phyloP scores from a whole-genome alignment of 257 asterid species.

The Gentiana straminea region DNA sequence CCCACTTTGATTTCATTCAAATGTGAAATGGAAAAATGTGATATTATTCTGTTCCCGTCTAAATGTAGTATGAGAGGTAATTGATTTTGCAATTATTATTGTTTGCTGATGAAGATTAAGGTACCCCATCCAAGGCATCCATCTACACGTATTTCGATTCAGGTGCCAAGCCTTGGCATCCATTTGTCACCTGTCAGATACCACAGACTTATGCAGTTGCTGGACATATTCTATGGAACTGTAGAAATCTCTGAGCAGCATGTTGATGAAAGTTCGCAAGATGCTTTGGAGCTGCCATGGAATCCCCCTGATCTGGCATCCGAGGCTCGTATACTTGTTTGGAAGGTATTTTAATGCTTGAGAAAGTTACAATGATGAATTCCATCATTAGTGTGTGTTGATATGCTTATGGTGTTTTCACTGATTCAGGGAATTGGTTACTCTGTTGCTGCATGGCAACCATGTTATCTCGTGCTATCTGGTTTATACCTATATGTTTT shows the following conservation, averaged over 20 bases:
- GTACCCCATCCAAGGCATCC: slow-evolving; percentile 80
- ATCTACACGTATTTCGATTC: slow-evolving; percentile 72
- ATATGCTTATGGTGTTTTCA: slow-evolving; percentile 10
- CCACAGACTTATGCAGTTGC: slow-evolving; percentile 59
- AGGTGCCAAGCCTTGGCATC: slow-evolving; percentile 88
- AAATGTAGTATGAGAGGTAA: background rate
- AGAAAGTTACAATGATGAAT: slow-evolving; percentile 5
- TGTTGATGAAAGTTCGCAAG: slow-evolving; percentile 33
- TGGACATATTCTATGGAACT: slow-evolving; percentile 48
- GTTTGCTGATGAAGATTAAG: slow-evolving; percentile 53
- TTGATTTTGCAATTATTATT: slow-evolving; percentile 4
- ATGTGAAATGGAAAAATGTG: background rate
- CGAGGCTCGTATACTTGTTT: slow-evolving; percentile 79
- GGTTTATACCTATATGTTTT: slow-evolving; percentile 78
- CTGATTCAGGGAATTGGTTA: slow-evolving; percentile 91
- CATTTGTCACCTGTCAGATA: slow-evolving; percentile 93
- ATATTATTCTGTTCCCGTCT: slow-evolving; percentile 5
- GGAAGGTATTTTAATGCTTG: slow-evolving; percentile 57
- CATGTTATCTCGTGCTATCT: slow-evolving; percentile 77
- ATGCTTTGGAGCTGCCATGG: slow-evolving; percentile 61
- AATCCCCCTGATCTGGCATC: slow-evolving; percentile 75
- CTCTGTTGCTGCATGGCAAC: slow-evolving; percentile 95
- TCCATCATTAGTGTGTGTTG: slow-evolving; percentile 6
- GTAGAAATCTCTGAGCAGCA: slow-evolving; percentile 51
- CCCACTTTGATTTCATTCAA: slow-evolving; percentile 2